A percentile compares a stretch with the other conserved stretches of the same genome.
Evolutionary conservation across 768 basidiomycete species (phyloP).

Genomic region (Rhizopogon vulgaris): DNA sequence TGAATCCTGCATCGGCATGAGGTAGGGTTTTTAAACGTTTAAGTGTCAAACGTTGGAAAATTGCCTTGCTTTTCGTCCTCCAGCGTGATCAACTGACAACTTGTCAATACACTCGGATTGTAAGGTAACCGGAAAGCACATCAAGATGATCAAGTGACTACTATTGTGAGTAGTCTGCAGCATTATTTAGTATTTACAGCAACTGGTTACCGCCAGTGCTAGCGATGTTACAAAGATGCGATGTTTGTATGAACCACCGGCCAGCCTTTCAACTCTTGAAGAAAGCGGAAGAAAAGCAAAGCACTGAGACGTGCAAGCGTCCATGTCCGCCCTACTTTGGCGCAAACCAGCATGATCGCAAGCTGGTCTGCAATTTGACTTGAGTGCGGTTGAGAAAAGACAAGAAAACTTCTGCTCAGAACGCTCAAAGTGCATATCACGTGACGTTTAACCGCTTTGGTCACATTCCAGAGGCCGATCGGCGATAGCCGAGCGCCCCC

Average conservation of each 20-base stretch:
- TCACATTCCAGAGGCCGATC: too few relatives aligned
- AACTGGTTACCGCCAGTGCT: too few relatives aligned
- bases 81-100: background rate
- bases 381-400: conserved; percentile 22
- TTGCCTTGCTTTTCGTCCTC: background rate
- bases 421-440: conserved; percentile 1
- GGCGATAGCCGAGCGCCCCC: too few relatives aligned
- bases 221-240: background rate
- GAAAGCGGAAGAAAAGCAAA: conserved; percentile 16
- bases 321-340: conserved; percentile 28
- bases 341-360: conserved; percentile 21
- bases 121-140: background rate
- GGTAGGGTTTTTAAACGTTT: too few relatives aligned
- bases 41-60: background rate
- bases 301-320: conserved; percentile 26
- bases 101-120: background rate
- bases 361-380: conserved; percentile 27
- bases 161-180: too few relatives aligned
- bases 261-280: conserved; percentile 15
- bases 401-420: background rate
- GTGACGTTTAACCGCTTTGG: conserved; percentile 5
- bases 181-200: background rate
- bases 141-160: too few relatives aligned
- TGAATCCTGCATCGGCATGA: too few relatives aligned
- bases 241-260: conserved; percentile 26